Evolutionary conservation across 495 filamentous ascomycete genomes (phyloP).

Genomic region (Hypoxylon lenormandii): DNA sequence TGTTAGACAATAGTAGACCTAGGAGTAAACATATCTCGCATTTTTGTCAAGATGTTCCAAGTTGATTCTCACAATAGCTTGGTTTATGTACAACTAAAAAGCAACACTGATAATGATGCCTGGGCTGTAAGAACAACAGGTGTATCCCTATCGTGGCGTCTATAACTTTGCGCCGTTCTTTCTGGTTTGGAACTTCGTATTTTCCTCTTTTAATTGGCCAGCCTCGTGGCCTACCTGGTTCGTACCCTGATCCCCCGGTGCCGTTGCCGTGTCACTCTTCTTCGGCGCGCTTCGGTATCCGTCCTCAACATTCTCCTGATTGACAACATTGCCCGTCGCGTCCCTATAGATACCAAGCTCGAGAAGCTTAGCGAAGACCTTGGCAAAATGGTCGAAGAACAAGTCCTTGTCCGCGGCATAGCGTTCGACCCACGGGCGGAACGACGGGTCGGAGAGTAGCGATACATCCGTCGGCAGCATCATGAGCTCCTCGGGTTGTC

Average conservation of each 20-base stretch:
- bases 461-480: constrained; percentile 64
- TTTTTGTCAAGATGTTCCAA: too few relatives aligned
- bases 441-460: constrained; percentile 52
- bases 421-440: constrained; percentile 65
- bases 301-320: constrained; percentile 65
- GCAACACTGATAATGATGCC: not conserved
- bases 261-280: constrained; percentile 65
- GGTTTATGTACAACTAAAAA: not conserved
- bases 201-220: constrained; percentile 45
- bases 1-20: too few relatives aligned
- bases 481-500: constrained; percentile 65
- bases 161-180: constrained; percentile 39
- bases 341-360: constrained; percentile 71
- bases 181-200: constrained; percentile 42
- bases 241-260: constrained; percentile 50
- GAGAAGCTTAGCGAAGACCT: constrained; percentile 71
- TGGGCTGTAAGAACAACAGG: not conserved
- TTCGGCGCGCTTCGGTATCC: constrained; percentile 70
- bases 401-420: constrained; percentile 71
- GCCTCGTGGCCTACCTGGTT: constrained; percentile 40
- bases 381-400: constrained; percentile 71
- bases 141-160: not conserved
- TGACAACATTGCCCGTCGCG: constrained; percentile 61
- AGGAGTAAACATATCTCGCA: too few relatives aligned
- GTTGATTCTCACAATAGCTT: not conserved